Conservation (phyloP, 1,284 basidiomycete species). For the Boletus semigastroideus region DNA sequence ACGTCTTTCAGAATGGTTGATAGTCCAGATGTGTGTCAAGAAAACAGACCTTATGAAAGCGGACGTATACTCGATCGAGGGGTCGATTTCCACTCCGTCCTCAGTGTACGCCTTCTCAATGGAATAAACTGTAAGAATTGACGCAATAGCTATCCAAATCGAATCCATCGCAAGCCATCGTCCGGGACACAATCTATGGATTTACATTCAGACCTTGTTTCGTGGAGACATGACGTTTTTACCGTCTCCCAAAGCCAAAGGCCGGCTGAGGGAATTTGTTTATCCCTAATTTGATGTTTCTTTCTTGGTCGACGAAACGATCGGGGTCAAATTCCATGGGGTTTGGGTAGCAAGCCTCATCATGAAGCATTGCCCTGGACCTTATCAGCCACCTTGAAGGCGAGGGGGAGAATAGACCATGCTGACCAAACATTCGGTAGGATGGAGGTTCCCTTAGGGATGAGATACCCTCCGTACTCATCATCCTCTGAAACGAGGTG, state of each 20-base stretch:
- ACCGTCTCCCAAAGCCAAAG: slow-evolving; percentile 47
- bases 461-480: slow-evolving; percentile 42
- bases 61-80: slow-evolving; percentile 41
- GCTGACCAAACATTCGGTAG: slow-evolving; percentile 44
- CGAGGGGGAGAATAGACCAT: not conserved
- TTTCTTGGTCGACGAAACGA: slow-evolving; percentile 22
- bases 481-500: slow-evolving; percentile 41
- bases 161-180: slow-evolving; percentile 46
- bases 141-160: slow-evolving; percentile 48
- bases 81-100: slow-evolving; percentile 42
- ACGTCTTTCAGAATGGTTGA: slow-evolving; percentile 14
- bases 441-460: slow-evolving; percentile 44
- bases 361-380: slow-evolving; percentile 30
- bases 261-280: slow-evolving; percentile 35
- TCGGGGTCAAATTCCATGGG: slow-evolving; percentile 23
- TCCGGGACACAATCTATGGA: slow-evolving; percentile 45
- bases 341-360: slow-evolving; percentile 22
- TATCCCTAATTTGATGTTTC: slow-evolving; percentile 23
- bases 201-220: not conserved
- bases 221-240: slow-evolving; percentile 2
- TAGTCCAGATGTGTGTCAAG: not conserved
- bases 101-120: slow-evolving; percentile 42
- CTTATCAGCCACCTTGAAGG: slow-evolving; percentile 4
- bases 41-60: slow-evolving; percentile 41
- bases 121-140: slow-evolving; percentile 43